Conservation (phyloP, 345 rosid genomes). For the Noccaea caerulescens region DNA sequence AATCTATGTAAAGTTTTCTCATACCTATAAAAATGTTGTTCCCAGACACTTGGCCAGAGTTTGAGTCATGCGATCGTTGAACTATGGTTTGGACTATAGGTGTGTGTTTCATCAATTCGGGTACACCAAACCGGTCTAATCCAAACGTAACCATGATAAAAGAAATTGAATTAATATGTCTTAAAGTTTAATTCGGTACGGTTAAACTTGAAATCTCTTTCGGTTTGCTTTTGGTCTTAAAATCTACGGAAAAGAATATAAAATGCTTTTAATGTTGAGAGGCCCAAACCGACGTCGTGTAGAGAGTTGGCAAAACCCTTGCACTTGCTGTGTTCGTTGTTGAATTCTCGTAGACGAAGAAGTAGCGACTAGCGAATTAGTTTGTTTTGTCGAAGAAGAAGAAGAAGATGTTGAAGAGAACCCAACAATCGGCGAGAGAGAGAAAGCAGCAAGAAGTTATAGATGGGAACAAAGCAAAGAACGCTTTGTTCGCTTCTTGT, state of each 20-base stretch:
- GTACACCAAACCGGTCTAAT: too few species aligned
- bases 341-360: slow-evolving; percentile 1
- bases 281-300: slow-evolving; percentile 24
- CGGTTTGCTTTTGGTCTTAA: background rate
- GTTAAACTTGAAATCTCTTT: slow-evolving; percentile 7
- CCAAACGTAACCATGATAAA: too few species aligned
- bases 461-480: slow-evolving; percentile 32
- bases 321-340: slow-evolving; percentile 28
- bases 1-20: slow-evolving; percentile 31
- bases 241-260: background rate
- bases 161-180: too few species aligned
- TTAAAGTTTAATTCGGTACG: background rate
- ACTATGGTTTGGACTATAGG: too few species aligned
- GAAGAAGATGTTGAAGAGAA: slow-evolving; percentile 33
- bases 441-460: slow-evolving; percentile 39
- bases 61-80: too few species aligned
- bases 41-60: background rate
- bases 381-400: slow-evolving; percentile 4
- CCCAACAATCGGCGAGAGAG: slow-evolving; percentile 21
- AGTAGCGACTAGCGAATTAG: slow-evolving; percentile 22
- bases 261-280: background rate
- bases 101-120: too few species aligned
- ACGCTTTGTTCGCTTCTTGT: slow-evolving; percentile 59
- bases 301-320: slow-evolving; percentile 31
- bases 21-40: background rate